A percentile compares a stretch with the other conserved stretches of the same genome.
Evolutionary conservation across 257 asterid genomes (phyloP).

Genomic region (Solanum rostratum): DNA sequence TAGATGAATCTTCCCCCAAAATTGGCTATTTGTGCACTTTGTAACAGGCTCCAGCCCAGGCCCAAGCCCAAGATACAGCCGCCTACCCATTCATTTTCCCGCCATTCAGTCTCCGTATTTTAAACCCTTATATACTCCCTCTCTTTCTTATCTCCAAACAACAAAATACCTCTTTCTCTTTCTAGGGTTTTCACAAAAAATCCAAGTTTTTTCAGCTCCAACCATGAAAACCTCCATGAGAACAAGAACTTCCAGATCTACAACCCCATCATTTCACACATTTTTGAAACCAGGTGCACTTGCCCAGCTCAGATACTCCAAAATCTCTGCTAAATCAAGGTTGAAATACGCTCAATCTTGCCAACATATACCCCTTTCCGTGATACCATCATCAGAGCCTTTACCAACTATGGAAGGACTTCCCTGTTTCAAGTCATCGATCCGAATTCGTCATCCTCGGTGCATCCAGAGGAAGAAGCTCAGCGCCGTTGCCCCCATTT

Average conservation of each 20-base stretch:
- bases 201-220: background rate
- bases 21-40: background rate
- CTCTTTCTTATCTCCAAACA: background rate
- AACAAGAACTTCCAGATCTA: slow-evolving; percentile 1
- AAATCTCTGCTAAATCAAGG: slow-evolving; percentile 53
- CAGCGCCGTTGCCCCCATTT: slow-evolving; percentile 12
- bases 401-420: slow-evolving; percentile 23
- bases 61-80: slow-evolving; percentile 1
- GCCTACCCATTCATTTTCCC: slow-evolving; percentile 39
- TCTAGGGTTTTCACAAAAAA: slow-evolving; percentile 26
- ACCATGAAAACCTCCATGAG: slow-evolving; percentile 9
- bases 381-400: slow-evolving; percentile 3
- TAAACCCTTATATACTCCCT: slow-evolving; percentile 16
- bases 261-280: slow-evolving; percentile 27
- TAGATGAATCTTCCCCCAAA: background rate
- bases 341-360: slow-evolving; percentile 20
- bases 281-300: slow-evolving; percentile 79
- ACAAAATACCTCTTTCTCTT: background rate
- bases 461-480: slow-evolving; percentile 49
- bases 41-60: background rate
- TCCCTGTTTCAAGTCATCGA: slow-evolving; percentile 45
- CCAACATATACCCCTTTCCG: slow-evolving; percentile 26
- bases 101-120: slow-evolving; percentile 32
- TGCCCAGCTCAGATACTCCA: slow-evolving; percentile 62
- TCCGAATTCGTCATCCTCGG: slow-evolving; percentile 23